A percentile compares a stretch with the other conserved stretches of the same genome.
These are phyloP conservation scores for Penicillium paneum DNA, from an alignment of 2,329 filamentous ascomycete genomes.

Conservation along the genomic window DNA sequence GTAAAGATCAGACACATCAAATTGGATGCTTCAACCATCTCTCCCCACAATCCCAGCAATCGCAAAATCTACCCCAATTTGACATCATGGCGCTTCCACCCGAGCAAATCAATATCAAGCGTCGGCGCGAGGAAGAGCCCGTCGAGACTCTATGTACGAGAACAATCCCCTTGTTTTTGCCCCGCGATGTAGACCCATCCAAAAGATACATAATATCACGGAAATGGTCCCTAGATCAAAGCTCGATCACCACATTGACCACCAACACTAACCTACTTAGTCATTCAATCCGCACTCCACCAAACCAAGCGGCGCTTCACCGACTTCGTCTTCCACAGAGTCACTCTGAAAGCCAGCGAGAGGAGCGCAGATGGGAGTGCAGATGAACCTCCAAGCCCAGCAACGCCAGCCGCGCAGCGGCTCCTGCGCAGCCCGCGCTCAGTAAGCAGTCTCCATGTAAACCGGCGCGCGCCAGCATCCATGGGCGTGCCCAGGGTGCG, in stretches of 20 bases:
- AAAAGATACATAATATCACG: constrained; percentile 5
- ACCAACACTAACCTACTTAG: constrained; percentile 26
- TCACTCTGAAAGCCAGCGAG: constrained; percentile 28
- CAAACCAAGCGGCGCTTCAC: constrained; percentile 49
- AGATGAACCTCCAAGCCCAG: constrained; percentile 12
- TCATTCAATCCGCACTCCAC: constrained; percentile 45
- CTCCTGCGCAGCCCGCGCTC: constrained; percentile 33
- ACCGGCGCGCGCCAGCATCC: constrained; percentile 12
- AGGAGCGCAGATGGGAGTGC: constrained; percentile 12
- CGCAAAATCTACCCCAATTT: neutral
- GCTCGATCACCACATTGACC: neutral
- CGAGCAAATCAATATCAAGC: constrained; percentile 54
- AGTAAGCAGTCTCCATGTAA: constrained; percentile 32
- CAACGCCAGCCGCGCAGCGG: constrained; percentile 24
- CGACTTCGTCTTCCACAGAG: constrained; percentile 47
- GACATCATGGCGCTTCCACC: constrained; percentile 46
- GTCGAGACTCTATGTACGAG: constrained; percentile 53
- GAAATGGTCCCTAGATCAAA: neutral
- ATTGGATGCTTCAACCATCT: constrained; percentile 4
- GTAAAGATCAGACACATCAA: constrained; percentile 3
- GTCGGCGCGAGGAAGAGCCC: constrained; percentile 55
- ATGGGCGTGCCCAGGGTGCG: constrained; percentile 40
- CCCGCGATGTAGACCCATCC: constrained; percentile 18
- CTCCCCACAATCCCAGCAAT: constrained; percentile 6
- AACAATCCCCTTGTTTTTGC: constrained; percentile 8